phyloP scores from a whole-genome alignment of 306 rosid genomes.

The Sindora glabra region DNA sequence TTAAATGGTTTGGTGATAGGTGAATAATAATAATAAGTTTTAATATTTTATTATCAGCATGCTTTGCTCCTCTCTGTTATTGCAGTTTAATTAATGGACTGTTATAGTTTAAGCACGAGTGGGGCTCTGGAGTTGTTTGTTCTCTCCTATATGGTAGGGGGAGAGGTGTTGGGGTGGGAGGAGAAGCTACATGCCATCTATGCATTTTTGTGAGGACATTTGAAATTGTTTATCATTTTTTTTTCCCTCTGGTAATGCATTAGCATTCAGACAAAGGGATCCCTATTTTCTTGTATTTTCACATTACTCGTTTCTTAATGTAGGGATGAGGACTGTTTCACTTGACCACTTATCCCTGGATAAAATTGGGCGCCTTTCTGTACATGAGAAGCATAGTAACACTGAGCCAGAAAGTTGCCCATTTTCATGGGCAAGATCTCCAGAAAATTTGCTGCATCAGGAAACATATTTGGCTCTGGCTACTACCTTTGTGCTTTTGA shows the following conservation, averaged over 20 bases:
- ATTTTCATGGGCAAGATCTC: conserved; percentile 97
- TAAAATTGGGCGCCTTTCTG: conserved; percentile 43
- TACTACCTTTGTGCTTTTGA: conserved; percentile 71
- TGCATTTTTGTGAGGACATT: background rate
- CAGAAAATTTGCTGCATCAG: conserved; percentile 78
- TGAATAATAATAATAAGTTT: background rate
- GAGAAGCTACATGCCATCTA: background rate
- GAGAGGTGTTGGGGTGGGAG: background rate
- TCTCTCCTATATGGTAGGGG: too few species aligned
- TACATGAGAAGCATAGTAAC: conserved; percentile 45
- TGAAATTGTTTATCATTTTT: background rate
- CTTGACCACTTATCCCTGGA: conserved; percentile 58
- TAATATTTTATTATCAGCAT: background rate
- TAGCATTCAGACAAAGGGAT: background rate
- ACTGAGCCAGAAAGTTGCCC: conserved; percentile 87
- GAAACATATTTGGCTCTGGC: conserved; percentile 93
- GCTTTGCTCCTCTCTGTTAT: background rate
- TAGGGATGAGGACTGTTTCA: conserved; percentile 62
- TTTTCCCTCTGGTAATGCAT: background rate
- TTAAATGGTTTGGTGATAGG: background rate
- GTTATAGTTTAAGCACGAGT: background rate
- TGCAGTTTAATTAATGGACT: background rate
- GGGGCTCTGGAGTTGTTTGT: background rate
- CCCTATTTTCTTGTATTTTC: background rate
- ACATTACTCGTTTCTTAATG: conserved; percentile 11